Evolutionary conservation across 257 asterid genomes (phyloP), one percentile per base, ranked within the genome.

Genomic region (Verbena officinalis): DNA sequence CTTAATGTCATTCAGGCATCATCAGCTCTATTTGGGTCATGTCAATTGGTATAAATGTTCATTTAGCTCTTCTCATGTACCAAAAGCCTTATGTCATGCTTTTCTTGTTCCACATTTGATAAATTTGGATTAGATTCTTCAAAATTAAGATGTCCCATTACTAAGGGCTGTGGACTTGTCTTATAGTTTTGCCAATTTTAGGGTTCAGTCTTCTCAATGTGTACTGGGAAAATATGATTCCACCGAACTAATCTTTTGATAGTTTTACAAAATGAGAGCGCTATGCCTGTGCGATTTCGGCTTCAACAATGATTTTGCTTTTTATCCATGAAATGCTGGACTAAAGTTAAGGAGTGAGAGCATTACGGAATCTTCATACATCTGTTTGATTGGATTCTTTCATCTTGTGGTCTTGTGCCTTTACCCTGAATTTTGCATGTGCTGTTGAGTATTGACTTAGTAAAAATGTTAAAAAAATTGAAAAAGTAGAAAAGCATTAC

Each of bases 301-400:
- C 51, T n/a, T 49, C 23, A 34, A 10, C 17, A 4, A 22, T 55
- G 31, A 24, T 43, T 42, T 42, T 55, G 34, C 5, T 19, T 62
- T 13, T 31, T 62, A 5, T 14, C 45, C 57, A 31, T 55, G 62
- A 31, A 27, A 39, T 46, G 44, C n/a, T 67, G 27, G 24, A 60
- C 10, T 1, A 36, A 36, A 36, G 40, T 4, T 36, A 36, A 36
- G 1, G 11, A 36, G 40, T 5, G 7, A 36, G 10, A 36, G 40
- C 10, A 9, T 36, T 36, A 7, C 40, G 40, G 7, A 30, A 36
- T 36, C 8, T 3, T 36, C 7, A 9, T 5, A 36, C 40, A 36
- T 2, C 33, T 27, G 33, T 27, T 27, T 27, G 33, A 2, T 27
- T 27, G 33, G 33, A 2, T 14, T 4, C 46, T 38, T 57, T 36